Percentiles rank a stretch among this genome's conserved stretches.
phyloP scores from a whole-genome alignment of 306 rosid species.

The Fragaria iinumae region DNA sequence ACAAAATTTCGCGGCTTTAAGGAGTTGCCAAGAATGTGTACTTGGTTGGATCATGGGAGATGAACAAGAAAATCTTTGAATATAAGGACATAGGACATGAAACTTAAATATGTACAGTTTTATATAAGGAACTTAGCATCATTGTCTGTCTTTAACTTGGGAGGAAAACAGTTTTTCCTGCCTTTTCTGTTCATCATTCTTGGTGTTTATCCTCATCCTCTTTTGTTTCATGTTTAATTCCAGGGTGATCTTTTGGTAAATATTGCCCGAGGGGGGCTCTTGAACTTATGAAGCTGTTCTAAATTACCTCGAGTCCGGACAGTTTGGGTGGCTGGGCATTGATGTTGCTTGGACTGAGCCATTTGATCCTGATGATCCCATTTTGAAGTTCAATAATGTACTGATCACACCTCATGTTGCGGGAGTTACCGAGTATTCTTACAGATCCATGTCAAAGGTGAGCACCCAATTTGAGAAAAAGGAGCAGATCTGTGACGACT shows the following conservation, averaged over 20 bases:
- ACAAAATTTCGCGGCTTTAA: no score
- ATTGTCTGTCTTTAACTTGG: background rate
- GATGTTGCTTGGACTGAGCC: slow-evolving; percentile 96
- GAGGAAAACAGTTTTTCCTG: background rate
- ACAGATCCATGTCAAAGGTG: slow-evolving; percentile 86
- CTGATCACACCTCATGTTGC: slow-evolving; percentile 86
- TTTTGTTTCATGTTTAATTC: slow-evolving; percentile 13
- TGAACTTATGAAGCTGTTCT: slow-evolving; percentile 65
- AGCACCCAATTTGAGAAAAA: background rate
- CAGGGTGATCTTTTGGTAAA: slow-evolving; percentile 87
- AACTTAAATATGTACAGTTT: no score
- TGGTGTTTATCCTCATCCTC: background rate
- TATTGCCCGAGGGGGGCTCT: slow-evolving; percentile 68
- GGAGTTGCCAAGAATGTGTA: no score
- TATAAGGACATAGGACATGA: no score
- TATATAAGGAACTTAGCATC: background rate
- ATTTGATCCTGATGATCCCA: slow-evolving; percentile 65
- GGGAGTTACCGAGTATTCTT: slow-evolving; percentile 78
- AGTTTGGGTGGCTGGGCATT: slow-evolving; percentile 84
- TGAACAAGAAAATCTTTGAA: no score
- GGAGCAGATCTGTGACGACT: background rate
- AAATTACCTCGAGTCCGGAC: slow-evolving; percentile 55
- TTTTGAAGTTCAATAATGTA: slow-evolving; percentile 68
- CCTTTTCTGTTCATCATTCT: background rate
- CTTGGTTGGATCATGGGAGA: no score